Evolutionary conservation across 345 rosid genomes (phyloP), one percentile per base, ranked within the genome.

Genomic region (Gossypium arboreum): DNA sequence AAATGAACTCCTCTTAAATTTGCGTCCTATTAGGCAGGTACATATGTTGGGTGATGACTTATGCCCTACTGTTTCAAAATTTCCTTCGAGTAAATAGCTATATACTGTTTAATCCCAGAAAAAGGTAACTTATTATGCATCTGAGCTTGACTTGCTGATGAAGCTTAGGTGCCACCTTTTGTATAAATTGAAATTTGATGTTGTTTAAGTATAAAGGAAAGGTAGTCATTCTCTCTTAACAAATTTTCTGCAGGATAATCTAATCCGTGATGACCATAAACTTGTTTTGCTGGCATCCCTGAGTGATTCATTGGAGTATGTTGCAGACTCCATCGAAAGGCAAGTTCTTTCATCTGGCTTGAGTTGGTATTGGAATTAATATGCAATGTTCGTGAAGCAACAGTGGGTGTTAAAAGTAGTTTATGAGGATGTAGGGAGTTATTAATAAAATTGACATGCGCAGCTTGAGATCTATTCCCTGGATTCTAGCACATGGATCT

Each of bases 281-380:
- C 89, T 95, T 75, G 84, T 95, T 80, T 86, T 95, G 90, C 79
- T 95, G 72, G 98, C 99, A 70, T 95, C 98, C 58, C 91, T 95
- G 52, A 89, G 98, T 82, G 98, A 95, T 90, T 95, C 99, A 12
- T 88, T 91, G 81, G 98, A 95, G 81, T 95, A 87, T 79, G 91
- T 91, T 77, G 99, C 98, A 16, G 97, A 89, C 74, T 95, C 99
- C 65, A 93, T 95, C 77, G 94, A 93, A 85, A 92, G 98, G 99
- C 85, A 84, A 87, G 90, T 76, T 75, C 47, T 18, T 79, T 24
- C 47, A 64, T 47, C 20, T 61, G 15, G 56, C 63, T 34, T 39
- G 71, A 75, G 68, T 62, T 54, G 22, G 43, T 41, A 41, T 17
- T 52, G 7, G 24, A 62, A 25, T 24, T 62, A 50, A 17, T 27